Evolutionary conservation across 805 yeast species (phyloP).

Genomic region (Candida saitoana): DNA sequence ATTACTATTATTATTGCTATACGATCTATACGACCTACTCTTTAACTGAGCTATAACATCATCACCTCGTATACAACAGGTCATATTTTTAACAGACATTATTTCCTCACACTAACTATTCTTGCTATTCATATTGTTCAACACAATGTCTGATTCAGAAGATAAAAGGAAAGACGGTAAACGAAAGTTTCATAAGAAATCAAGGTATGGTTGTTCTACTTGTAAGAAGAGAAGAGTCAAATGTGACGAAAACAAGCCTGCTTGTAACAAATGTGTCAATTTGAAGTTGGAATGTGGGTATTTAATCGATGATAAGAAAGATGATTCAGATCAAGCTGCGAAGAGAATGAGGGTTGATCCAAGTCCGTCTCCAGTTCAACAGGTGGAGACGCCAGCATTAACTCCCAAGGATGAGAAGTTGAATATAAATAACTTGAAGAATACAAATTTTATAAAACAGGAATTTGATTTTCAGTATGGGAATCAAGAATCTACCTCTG

Average conservation of each 20-base stretch:
- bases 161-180: conserved; percentile 41
- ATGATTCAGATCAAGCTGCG: conserved; percentile 7
- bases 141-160: conserved; percentile 1
- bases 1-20: not conserved
- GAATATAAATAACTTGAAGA: not conserved
- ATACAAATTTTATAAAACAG: not conserved
- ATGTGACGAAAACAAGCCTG: conserved; percentile 84
- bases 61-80: not conserved
- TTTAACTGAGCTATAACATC: not conserved
- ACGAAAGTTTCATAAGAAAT: conserved; percentile 84
- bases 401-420: conserved; percentile 10
- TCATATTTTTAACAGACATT: not conserved
- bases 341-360: conserved; percentile 1
- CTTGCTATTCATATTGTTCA: not conserved
- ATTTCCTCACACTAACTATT: not conserved
- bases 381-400: conserved; percentile 14
- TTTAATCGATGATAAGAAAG: conserved; percentile 15
- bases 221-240: conserved; percentile 88
- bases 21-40: not conserved
- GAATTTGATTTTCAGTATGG: conserved; percentile 1
- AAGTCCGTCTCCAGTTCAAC: conserved; percentile 11
- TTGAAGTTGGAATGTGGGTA: conserved; percentile 78
- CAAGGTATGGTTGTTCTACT: conserved; percentile 83
- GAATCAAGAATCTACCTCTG: not conserved
- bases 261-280: conserved; percentile 73